These are phyloP conservation scores for Wickerhamiella kazuoi DNA, from an alignment of 805 yeast species.

Conservation along the genomic window DNA sequence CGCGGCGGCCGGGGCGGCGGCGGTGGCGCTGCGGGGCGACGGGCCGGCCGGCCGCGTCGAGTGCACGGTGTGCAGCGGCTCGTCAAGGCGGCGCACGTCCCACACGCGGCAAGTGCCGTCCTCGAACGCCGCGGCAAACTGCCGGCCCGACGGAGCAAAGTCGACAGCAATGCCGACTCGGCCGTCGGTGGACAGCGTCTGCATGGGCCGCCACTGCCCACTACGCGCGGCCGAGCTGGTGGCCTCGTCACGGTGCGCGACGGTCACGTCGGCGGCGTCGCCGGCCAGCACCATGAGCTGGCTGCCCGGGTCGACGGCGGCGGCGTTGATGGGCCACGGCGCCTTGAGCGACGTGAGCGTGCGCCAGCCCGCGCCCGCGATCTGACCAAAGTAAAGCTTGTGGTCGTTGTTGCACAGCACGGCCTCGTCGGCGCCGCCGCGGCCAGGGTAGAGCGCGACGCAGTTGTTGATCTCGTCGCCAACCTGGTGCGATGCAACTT, in stretches of 20 bases:
- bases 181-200: conserved; percentile 35
- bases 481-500: conserved; percentile 34
- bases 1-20: background rate
- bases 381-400: conserved; percentile 44
- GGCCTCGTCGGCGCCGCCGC: conserved; percentile 26
- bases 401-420: conserved; percentile 75
- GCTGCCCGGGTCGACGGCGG: conserved; percentile 46
- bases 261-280: conserved; percentile 48
- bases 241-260: conserved; percentile 20
- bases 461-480: conserved; percentile 78
- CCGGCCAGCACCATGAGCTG: conserved; percentile 53
- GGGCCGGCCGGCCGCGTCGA: conserved; percentile 22
- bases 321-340: conserved; percentile 58
- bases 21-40: background rate
- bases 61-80: conserved; percentile 23
- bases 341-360: conserved; percentile 24
- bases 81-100: conserved; percentile 43
- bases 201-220: conserved; percentile 11
- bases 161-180: conserved; percentile 75
- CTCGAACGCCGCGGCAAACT: conserved; percentile 69
- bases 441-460: conserved; percentile 27
- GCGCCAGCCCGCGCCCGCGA: conserved; percentile 20
- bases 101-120: conserved; percentile 65
- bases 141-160: conserved; percentile 55
- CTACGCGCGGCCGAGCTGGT: too few relatives aligned